A percentile compares a stretch with the other conserved stretches of the same genome.
These are phyloP conservation scores for Candida caryicola DNA, from an alignment of 805 yeast genomes.

Conservation along the genomic window DNA sequence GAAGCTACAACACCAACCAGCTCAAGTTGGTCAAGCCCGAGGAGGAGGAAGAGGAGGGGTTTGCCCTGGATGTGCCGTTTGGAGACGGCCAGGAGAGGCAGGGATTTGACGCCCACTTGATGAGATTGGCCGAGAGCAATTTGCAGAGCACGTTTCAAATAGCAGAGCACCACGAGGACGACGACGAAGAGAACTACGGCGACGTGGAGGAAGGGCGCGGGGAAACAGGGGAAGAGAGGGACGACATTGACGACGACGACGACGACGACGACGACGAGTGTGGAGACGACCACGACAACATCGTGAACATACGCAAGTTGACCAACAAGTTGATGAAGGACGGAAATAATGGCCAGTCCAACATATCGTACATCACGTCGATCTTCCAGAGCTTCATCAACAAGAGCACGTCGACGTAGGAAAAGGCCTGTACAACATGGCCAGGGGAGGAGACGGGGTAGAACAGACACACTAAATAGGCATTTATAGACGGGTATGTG, in stretches of 20 bases:
- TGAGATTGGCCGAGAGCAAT: conserved; percentile 34
- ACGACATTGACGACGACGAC: conserved; percentile 22
- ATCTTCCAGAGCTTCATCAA: conserved; percentile 40
- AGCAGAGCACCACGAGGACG: conserved; percentile 26
- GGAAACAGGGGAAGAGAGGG: no score
- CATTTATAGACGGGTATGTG: no score
- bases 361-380: conserved; percentile 32
- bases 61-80: neutral
- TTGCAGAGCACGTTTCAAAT: conserved; percentile 37
- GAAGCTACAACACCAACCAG: conserved; percentile 83
- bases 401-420: conserved; percentile 16
- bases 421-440: no score
- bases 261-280: conserved; percentile 18
- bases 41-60: conserved; percentile 38
- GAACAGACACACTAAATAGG: no score
- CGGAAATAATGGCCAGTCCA: conserved; percentile 17
- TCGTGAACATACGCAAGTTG: conserved; percentile 28
- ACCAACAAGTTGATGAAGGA: conserved; percentile 8
- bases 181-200: conserved; percentile 19
- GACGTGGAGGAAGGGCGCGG: conserved; percentile 24
- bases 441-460: no score
- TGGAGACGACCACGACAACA: conserved; percentile 16
- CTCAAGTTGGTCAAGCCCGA: conserved; percentile 66
- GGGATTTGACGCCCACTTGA: conserved; percentile 15
- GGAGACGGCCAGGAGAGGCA: conserved; percentile 9